Conservation (phyloP, 164 flowering plant species). For the Liriodendron chinense region DNA sequence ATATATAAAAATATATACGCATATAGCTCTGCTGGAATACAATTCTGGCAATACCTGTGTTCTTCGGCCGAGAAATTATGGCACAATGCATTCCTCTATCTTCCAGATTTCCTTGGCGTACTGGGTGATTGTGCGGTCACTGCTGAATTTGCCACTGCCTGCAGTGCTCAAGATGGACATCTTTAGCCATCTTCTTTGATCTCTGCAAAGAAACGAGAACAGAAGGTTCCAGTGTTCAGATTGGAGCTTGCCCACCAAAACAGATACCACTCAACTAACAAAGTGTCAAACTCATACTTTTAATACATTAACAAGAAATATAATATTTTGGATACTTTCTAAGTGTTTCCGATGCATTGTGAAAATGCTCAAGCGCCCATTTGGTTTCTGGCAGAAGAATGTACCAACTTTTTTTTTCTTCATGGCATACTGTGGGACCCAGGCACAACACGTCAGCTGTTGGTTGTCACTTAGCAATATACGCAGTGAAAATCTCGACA, state of each 20-base stretch:
- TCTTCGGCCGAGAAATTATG: slow-evolving; percentile 25
- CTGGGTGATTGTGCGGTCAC: slow-evolving; percentile 87
- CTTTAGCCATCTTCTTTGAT: slow-evolving; percentile 73
- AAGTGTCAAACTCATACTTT: not conserved
- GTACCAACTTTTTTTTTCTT: too few species aligned
- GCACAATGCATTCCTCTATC: slow-evolving; percentile 67
- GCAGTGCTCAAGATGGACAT: slow-evolving; percentile 97
- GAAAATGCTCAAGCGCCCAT: too few species aligned
- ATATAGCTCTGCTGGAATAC: not conserved
- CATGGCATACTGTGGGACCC: too few species aligned
- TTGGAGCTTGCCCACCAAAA: not conserved
- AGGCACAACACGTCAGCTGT: too few species aligned
- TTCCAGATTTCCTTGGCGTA: slow-evolving; percentile 96
- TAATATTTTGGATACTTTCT: too few species aligned
- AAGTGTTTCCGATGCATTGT: too few species aligned
- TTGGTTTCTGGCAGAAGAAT: too few species aligned
- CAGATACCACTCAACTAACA: not conserved
- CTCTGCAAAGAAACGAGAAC: slow-evolving; percentile 45
- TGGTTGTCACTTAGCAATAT: too few species aligned
- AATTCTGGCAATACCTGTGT: not conserved
- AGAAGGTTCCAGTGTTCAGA: not conserved
- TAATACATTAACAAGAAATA: not conserved
- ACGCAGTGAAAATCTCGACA: too few species aligned
- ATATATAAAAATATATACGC: too few species aligned
- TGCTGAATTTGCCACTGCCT: slow-evolving; percentile 93